phyloP scores from a whole-genome alignment of 176 grass and related monocot species.

The Microstegium vimineum region DNA sequence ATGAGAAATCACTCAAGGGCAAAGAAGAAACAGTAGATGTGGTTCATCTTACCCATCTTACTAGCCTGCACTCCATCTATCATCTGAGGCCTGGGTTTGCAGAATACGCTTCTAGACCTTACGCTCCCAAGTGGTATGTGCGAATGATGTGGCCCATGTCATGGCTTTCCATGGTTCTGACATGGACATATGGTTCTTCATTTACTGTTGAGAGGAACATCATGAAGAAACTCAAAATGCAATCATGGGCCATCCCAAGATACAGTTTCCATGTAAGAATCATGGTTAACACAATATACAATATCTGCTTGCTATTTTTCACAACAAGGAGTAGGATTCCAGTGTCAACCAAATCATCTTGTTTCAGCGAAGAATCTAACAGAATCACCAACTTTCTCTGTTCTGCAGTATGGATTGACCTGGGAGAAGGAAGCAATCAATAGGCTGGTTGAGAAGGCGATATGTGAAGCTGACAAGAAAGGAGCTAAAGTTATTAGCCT shows the following conservation, averaged over 20 bases:
- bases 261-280: constrained; percentile 77
- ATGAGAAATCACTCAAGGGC: constrained; percentile 60
- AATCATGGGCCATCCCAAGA: constrained; percentile 89
- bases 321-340: background rate
- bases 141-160: constrained; percentile 53
- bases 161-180: constrained; percentile 58
- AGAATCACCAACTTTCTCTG: constrained; percentile 9
- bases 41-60: constrained; percentile 76
- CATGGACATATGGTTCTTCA: constrained; percentile 53
- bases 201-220: constrained; percentile 69
- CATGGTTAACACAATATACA: background rate
- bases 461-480: constrained; percentile 65
- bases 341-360: background rate
- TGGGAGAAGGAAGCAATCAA: constrained; percentile 75
- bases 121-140: constrained; percentile 54
- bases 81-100: constrained; percentile 76
- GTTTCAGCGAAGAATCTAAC: background rate
- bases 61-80: constrained; percentile 64
- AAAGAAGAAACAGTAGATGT: constrained; percentile 58
- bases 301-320: background rate
- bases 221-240: constrained; percentile 72
- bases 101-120: constrained; percentile 68
- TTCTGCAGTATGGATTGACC: constrained; percentile 57
- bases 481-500: constrained; percentile 80
- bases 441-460: constrained; percentile 68